phyloP scores from a whole-genome alignment of 169 alveolate genomes.

The Perkinsus marinus region DNA sequence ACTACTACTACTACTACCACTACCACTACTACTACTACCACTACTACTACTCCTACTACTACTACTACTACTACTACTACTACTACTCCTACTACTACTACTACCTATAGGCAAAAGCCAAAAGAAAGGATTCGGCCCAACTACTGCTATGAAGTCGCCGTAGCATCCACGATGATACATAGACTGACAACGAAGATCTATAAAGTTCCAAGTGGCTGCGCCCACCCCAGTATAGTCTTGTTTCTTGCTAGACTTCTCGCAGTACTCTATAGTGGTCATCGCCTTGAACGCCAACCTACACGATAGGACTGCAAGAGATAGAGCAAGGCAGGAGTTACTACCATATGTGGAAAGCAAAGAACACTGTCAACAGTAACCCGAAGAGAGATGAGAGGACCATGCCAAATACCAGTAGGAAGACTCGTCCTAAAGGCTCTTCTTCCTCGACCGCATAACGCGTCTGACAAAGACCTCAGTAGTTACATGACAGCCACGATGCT shows the following conservation, averaged over 20 bases:
- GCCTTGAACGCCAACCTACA: constrained; percentile 36
- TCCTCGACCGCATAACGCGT: not conserved
- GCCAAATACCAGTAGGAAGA: constrained; percentile 42
- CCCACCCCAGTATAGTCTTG: not conserved
- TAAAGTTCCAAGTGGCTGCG: not conserved
- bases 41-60: too few species aligned
- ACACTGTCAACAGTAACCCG: constrained; percentile 34
- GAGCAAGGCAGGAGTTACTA: not conserved
- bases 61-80: too few species aligned
- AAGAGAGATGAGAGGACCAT: constrained; percentile 40
- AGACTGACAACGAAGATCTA: constrained; percentile 2
- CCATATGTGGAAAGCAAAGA: constrained; percentile 56
- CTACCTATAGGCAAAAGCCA: constrained; percentile 32
- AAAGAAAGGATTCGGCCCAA: constrained; percentile 25
- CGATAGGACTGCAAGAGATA: not conserved
- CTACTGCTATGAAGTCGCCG: constrained; percentile 17
- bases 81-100: too few species aligned
- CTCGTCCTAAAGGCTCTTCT: constrained; percentile 38
- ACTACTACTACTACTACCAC: too few species aligned
- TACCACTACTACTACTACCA: too few species aligned
- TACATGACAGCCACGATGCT: too few species aligned
- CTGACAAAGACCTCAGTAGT: too few species aligned
- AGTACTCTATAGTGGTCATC: constrained; percentile 60
- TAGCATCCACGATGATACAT: constrained; percentile 22
- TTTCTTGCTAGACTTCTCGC: constrained; percentile 42